phyloP scores from a whole-genome alignment of 1,284 basidiomycete species.

The Tilletia setariae region DNA sequence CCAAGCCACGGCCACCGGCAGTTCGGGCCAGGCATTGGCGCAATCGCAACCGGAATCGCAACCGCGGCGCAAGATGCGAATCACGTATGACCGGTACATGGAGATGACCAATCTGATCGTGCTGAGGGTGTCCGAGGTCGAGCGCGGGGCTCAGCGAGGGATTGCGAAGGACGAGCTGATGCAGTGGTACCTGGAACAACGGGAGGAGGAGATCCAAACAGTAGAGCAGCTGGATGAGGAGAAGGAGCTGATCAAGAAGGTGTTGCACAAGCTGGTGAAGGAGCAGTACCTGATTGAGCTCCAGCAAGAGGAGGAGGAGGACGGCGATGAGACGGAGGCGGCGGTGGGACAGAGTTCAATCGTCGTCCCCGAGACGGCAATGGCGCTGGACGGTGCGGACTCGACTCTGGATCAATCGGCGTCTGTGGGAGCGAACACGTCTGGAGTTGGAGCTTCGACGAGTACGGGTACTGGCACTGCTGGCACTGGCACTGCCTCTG shows the following conservation, averaged over 20 bases:
- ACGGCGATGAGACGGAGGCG: not conserved
- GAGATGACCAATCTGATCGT: slow-evolving; percentile 84
- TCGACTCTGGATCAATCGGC: not conserved
- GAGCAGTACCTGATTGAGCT: slow-evolving; percentile 57
- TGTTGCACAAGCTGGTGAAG: slow-evolving; percentile 84
- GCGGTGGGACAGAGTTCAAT: not conserved
- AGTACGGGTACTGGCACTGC: not conserved
- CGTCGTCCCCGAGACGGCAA: not conserved
- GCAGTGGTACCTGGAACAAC: slow-evolving; percentile 89
- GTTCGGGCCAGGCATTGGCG: not conserved
- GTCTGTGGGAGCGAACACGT: not conserved
- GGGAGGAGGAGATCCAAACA: slow-evolving; percentile 73
- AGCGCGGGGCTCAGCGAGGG: slow-evolving; percentile 72
- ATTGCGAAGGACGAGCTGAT: slow-evolving; percentile 74
- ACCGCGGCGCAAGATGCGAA: slow-evolving; percentile 2
- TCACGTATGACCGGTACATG: slow-evolving; percentile 76
- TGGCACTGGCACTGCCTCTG: not conserved
- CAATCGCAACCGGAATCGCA: not conserved
- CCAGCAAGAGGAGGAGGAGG: not conserved
- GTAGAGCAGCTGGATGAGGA: slow-evolving; percentile 89
- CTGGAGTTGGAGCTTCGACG: not conserved
- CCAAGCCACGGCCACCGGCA: not conserved
- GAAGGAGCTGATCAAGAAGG: slow-evolving; percentile 82
- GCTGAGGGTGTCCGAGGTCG: slow-evolving; percentile 73
- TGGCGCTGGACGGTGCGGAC: not conserved